Conservation (phyloP, 1,139 yeast species). For the Saccharomyces hybrid region DNA sequence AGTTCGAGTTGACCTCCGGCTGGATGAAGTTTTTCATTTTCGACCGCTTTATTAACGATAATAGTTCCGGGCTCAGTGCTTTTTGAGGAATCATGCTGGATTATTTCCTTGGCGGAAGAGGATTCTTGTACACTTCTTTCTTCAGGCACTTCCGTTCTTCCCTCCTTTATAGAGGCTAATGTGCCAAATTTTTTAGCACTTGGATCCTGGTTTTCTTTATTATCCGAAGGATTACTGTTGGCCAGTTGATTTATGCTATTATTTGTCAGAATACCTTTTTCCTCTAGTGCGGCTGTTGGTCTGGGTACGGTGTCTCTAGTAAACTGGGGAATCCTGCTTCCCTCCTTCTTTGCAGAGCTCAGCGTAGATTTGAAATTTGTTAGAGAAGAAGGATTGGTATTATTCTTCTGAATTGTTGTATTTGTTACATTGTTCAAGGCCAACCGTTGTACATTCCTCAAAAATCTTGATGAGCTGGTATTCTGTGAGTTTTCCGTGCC, state of each 20-base stretch:
- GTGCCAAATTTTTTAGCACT: conserved; percentile 3
- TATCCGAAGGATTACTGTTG: conserved; percentile 5
- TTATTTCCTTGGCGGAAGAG: not conserved
- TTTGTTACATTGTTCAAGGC: conserved; percentile 32
- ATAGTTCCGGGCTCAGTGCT: conserved; percentile 4
- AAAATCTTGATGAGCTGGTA: conserved; percentile 21
- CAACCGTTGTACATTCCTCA: conserved; percentile 26
- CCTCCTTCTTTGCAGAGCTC: conserved; percentile 14
- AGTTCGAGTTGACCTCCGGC: no score
- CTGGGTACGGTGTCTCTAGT: conserved; percentile 6
- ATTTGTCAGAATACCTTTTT: not conserved
- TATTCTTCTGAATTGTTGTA: conserved; percentile 25
- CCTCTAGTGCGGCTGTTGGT: not conserved
- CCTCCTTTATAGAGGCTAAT: conserved; percentile 3
- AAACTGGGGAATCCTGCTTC: conserved; percentile 13
- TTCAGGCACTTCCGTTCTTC: not conserved
- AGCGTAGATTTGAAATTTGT: conserved; percentile 18
- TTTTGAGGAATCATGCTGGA: not conserved
- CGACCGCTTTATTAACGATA: conserved; percentile 3
- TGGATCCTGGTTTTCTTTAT: conserved; percentile 25
- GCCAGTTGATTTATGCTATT: not conserved
- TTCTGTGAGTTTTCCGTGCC: conserved; percentile 21
- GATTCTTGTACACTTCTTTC: not conserved
- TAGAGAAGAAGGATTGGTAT: conserved; percentile 11
- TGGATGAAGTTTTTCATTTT: no score